Conservation (phyloP, 768 basidiomycete genomes). For the Tulasnella sp. region DNA sequence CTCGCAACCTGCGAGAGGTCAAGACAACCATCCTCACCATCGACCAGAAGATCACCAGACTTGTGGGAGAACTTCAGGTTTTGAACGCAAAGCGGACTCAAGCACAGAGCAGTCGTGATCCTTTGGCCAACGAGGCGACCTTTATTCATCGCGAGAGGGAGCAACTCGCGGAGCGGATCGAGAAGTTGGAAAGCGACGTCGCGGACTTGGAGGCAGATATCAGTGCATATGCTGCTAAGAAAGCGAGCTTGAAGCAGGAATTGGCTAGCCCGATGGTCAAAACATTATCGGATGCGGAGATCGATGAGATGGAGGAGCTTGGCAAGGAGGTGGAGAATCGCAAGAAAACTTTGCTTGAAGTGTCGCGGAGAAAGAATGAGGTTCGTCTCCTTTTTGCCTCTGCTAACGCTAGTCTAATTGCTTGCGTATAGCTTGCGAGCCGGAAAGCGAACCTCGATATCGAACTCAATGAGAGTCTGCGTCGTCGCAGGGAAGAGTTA, state of each 20-base stretch:
- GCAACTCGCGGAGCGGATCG: conserved; percentile 56
- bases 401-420: background rate
- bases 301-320: conserved; percentile 58
- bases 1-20: conserved; percentile 64
- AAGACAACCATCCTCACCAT: conserved; percentile 62
- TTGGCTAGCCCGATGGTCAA: conserved; percentile 69
- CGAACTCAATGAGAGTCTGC: conserved; percentile 85
- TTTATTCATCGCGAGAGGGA: conserved; percentile 67
- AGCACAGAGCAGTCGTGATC: conserved; percentile 63
- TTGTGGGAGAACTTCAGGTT: conserved; percentile 70
- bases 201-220: conserved; percentile 73
- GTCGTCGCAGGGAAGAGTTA: conserved; percentile 74
- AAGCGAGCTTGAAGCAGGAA: conserved; percentile 64
- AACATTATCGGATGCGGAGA: conserved; percentile 70
- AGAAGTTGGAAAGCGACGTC: conserved; percentile 60
- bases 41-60: conserved; percentile 82
- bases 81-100: conserved; percentile 65
- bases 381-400: conserved; percentile 45
- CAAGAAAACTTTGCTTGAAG: conserved; percentile 64
- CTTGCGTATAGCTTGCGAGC: conserved; percentile 55
- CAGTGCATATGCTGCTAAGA: conserved; percentile 55
- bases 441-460: conserved; percentile 82
- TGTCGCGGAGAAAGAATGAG: conserved; percentile 65
- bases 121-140: conserved; percentile 59
- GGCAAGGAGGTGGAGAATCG: conserved; percentile 72